Conservation (phyloP, 148 eudicot genomes). For the Rhododendron griersonianum region DNA sequence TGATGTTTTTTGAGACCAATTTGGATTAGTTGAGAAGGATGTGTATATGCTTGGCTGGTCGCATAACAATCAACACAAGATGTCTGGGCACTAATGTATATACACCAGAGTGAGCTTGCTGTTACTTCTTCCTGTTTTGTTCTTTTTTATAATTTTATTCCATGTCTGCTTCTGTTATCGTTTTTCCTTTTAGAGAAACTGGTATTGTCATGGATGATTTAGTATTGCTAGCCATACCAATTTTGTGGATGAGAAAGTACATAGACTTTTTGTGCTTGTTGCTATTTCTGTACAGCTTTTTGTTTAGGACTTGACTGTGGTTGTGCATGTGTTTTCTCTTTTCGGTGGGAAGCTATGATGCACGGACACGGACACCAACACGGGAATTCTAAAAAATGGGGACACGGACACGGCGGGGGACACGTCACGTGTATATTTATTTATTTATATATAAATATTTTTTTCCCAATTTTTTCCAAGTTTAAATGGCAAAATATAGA, state of each 20-base stretch:
- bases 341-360: neutral
- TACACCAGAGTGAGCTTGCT: neutral
- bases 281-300: neutral
- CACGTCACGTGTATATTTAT: no score
- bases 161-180: neutral
- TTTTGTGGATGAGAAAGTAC: neutral
- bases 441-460: no score
- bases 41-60: neutral
- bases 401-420: no score
- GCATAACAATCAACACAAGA: neutral
- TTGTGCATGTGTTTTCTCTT: neutral
- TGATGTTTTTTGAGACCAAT: neutral
- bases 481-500: no score
- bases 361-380: no score
- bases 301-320: neutral
- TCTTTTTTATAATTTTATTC: neutral
- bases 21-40: neutral
- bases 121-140: neutral
- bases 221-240: neutral
- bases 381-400: no score
- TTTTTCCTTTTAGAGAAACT: neutral
- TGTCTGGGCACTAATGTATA: neutral
- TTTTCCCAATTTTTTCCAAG: no score
- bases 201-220: neutral
- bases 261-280: neutral